These are phyloP conservation scores for Acer negundo DNA, from an alignment of 345 rosid species.

Conservation along the genomic window DNA sequence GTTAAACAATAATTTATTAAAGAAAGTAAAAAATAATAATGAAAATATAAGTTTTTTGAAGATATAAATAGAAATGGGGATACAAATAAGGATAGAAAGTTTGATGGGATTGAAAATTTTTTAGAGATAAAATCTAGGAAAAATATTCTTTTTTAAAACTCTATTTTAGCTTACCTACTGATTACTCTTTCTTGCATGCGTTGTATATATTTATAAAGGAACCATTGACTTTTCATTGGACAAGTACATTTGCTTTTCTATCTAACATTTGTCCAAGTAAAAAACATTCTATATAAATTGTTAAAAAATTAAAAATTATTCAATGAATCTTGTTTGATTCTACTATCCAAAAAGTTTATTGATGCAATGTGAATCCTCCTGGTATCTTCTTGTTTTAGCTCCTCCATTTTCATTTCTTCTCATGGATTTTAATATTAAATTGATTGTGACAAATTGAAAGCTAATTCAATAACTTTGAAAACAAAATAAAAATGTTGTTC, in stretches of 20 bases:
- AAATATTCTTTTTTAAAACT: no score
- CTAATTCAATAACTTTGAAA: no score
- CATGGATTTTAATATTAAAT: neutral
- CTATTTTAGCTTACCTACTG: slow-evolving; percentile 2
- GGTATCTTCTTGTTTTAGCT: slow-evolving; percentile 8
- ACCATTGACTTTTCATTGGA: slow-evolving; percentile 11
- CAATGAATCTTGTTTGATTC: slow-evolving; percentile 27
- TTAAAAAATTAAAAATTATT: no score
- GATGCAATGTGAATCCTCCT: slow-evolving; percentile 1
- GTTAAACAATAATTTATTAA: no score
- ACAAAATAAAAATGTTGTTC: neutral
- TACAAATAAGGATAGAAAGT: no score
- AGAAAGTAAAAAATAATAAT: no score
- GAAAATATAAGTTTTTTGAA: no score
- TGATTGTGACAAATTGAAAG: slow-evolving; percentile 11
- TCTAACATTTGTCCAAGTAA: neutral
- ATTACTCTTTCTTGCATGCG: neutral
- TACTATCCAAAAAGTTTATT: no score
- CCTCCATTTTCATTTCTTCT: neutral
- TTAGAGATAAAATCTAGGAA: no score
- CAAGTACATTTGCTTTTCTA: neutral
- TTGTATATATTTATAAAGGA: neutral
- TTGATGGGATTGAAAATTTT: no score
- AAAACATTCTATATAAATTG: no score
- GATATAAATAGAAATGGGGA: no score